Conservation (phyloP, 495 filamentous ascomycete species). For the Trichoderma asperelloides region DNA sequence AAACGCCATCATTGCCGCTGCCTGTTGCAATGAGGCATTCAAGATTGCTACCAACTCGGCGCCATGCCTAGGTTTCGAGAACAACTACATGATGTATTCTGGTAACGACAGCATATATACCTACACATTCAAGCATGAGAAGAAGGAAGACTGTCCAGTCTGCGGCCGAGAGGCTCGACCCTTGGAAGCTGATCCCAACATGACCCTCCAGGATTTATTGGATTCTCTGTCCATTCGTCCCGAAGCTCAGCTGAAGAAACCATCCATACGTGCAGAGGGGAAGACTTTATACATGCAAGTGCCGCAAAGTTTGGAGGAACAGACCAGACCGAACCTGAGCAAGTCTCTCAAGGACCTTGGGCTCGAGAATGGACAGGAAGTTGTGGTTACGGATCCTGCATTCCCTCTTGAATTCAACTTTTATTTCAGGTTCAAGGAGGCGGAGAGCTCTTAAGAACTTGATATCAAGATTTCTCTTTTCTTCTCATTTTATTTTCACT, state of each 20-base stretch:
- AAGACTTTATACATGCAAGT: constrained; percentile 85
- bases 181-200: constrained; percentile 57
- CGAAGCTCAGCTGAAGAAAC: constrained; percentile 83
- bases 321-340: constrained; percentile 71
- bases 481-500: neutral
- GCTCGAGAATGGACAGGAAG: constrained; percentile 37
- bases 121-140: constrained; percentile 87
- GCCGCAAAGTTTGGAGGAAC: constrained; percentile 68
- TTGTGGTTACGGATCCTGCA: constrained; percentile 76
- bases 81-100: constrained; percentile 99
- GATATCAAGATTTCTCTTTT: neutral
- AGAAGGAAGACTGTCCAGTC: constrained; percentile 89
- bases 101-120: constrained; percentile 94
- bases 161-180: constrained; percentile 75
- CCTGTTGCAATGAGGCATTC: constrained; percentile 92
- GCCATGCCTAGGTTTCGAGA: constrained; percentile 55
- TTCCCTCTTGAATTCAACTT: constrained; percentile 68
- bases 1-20: constrained; percentile 91
- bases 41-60: constrained; percentile 82
- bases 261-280: constrained; percentile 70
- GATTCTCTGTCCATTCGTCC: constrained; percentile 74
- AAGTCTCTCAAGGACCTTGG: constrained; percentile 55
- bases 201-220: constrained; percentile 77
- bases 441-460: constrained; percentile 1
- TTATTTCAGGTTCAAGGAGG: constrained; percentile 40